Evolutionary conservation across 2,329 filamentous ascomycete species (phyloP).

Genomic region (Colletotrichum liaoningense): DNA sequence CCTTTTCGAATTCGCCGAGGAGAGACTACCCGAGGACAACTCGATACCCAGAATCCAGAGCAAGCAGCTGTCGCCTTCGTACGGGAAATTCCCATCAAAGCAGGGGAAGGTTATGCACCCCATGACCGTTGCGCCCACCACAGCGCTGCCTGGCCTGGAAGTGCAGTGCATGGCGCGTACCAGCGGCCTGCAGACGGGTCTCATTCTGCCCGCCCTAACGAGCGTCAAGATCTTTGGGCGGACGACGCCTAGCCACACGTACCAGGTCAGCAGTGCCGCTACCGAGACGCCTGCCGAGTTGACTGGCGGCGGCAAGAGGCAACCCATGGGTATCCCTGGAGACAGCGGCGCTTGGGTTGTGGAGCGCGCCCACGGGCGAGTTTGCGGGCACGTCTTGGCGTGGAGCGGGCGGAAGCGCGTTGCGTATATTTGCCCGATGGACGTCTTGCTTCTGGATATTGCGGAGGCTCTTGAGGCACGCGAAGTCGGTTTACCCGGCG

Average conservation of each 20-base stretch:
- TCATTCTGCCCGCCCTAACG: slow-evolving; percentile 81
- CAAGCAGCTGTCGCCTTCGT: slow-evolving; percentile 16
- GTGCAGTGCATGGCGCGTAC: slow-evolving; percentile 93
- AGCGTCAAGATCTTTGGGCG: slow-evolving; percentile 91
- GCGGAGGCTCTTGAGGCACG: slow-evolving; percentile 78
- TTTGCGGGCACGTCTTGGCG: slow-evolving; percentile 91
- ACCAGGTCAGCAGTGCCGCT: slow-evolving; percentile 62
- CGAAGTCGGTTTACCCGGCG: slow-evolving; percentile 78
- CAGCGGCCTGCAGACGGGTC: slow-evolving; percentile 82
- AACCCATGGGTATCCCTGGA: slow-evolving; percentile 77
- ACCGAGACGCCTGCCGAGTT: slow-evolving; percentile 18
- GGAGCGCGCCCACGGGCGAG: slow-evolving; percentile 79
- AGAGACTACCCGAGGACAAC: slow-evolving; percentile 79
- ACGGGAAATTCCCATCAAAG: slow-evolving; percentile 29
- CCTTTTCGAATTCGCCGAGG: slow-evolving; percentile 81
- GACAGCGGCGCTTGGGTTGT: slow-evolving; percentile 96
- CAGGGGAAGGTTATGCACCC: slow-evolving; percentile 59
- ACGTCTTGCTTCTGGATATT: slow-evolving; percentile 88
- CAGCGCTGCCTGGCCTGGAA: slow-evolving; percentile 75
- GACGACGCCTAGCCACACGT: slow-evolving; percentile 80
- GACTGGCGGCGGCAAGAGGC: slow-evolving; percentile 36
- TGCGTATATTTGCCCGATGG: slow-evolving; percentile 96
- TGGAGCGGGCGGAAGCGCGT: slow-evolving; percentile 84
- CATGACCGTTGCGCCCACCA: slow-evolving; percentile 67
- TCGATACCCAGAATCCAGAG: slow-evolving; percentile 62